Evolutionary conservation across 139 green algal genomes (phyloP).

Genomic region (Axilococcus clingmanii): DNA sequence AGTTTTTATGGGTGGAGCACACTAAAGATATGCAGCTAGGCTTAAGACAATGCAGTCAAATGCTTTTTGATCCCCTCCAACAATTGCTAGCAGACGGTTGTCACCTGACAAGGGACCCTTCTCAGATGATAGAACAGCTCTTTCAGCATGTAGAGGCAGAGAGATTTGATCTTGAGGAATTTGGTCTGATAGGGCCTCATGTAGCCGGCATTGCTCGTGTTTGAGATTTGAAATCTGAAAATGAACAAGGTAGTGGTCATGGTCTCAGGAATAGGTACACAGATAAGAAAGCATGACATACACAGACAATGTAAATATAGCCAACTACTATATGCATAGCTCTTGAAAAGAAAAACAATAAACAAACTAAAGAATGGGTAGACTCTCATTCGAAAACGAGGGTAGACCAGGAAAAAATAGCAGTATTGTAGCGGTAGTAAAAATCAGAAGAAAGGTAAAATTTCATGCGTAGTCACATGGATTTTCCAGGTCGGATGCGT

Average conservation of each 20-base stretch:
- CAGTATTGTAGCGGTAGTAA: no score
- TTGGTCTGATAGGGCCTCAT: constrained; percentile 32
- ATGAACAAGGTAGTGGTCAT: neutral
- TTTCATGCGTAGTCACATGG: no score
- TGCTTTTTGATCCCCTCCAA: constrained; percentile 49
- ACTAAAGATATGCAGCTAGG: neutral
- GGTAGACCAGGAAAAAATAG: no score
- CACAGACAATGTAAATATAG: no score
- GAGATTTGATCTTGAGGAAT: constrained; percentile 26
- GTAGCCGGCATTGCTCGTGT: constrained; percentile 27
- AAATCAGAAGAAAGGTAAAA: no score
- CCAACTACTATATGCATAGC: neutral
- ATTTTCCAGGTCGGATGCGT: no score
- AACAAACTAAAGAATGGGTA: neutral
- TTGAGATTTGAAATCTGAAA: neutral
- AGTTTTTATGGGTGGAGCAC: constrained; percentile 60
- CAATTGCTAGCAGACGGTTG: constrained; percentile 52
- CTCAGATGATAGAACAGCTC: no score
- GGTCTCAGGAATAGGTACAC: neutral
- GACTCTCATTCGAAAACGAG: neutral
- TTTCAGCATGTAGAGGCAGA: constrained; percentile 9
- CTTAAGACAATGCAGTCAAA: constrained; percentile 38
- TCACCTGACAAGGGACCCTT: constrained; percentile 50
- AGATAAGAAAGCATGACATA: no score
- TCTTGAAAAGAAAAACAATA: neutral